Base-by-base conservation (phyloP, 2,329 filamentous ascomycete genomes). In the Neonectria coccinea region DNA sequence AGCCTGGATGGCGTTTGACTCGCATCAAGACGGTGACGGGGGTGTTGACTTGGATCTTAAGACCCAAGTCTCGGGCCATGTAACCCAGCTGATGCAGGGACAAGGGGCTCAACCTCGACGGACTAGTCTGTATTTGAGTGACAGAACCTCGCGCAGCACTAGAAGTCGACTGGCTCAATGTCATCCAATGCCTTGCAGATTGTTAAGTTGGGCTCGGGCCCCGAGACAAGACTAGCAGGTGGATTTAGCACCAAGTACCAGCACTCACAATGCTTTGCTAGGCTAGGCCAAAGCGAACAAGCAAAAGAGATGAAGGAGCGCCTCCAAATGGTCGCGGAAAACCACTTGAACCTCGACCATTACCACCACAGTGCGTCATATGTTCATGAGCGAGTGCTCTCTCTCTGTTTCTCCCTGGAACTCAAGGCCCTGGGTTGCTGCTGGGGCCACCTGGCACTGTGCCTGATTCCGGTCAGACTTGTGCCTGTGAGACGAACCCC, bases 1-100 rank as follows among this genome's bases (percentile, higher is more conserved):
- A 22, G 62, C 61, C 54, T 44, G 55, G 56, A 69, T 18, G 70
- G 62, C 59, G 67, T 69, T 67, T 72, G 67, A 65, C 69, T 72
- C 71, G 70, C 64, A 70, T 59, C 36, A 55, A 55, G 53, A 44
- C n/a, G 36, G 36, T 39, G 60, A 48, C 16, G 48, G 61, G 27
- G n/a, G 45, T 33, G 18, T 45, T 22, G 41, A 22, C 48, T 51
- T 33, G 48, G 36, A 47, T 56, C 39, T 42, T 39, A 52, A 22
- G 25, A 59, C 58, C 67, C 67, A 67, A 63, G 64, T 66, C 53
- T 64, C 31, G 33, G 39, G 27, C 61, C 44, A 65, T 36, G 39
- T 42, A 57, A 42, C 54, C 44, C 36, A 59, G 53, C 51, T 52
- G 63, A 63, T 39, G 58, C 70, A 71, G 68, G 68, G 70, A 68